Evolutionary conservation across 225 moss, liverwort and hornwort species (phyloP).

Genomic region (Polytrichum formosum): DNA sequence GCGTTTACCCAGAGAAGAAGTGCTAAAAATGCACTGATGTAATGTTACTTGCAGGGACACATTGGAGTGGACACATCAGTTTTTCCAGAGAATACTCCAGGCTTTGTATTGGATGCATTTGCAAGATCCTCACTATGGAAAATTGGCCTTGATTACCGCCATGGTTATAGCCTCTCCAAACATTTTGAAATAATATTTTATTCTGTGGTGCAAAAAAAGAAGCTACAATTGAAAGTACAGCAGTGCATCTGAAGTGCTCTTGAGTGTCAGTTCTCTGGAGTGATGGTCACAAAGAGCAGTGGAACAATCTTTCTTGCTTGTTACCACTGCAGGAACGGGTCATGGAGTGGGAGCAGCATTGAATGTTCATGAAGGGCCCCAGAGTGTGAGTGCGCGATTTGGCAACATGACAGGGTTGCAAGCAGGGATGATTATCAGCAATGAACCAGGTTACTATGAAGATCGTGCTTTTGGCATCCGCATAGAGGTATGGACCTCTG

Average conservation of each 20-base stretch:
- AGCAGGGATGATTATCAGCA: conserved; percentile 95
- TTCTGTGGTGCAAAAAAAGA: conserved; percentile 6
- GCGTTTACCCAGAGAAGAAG: no score
- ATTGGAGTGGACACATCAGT: conserved; percentile 89
- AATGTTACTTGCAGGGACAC: conserved; percentile 65
- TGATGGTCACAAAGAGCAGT: not conserved
- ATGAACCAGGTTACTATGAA: conserved; percentile 99
- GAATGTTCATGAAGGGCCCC: conserved; percentile 99
- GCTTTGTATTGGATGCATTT: conserved; percentile 94
- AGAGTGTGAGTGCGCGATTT: conserved; percentile 91
- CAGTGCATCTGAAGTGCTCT: not conserved
- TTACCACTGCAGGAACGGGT: conserved; percentile 74
- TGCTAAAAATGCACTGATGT: not conserved
- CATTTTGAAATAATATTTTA: not conserved
- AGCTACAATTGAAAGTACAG: not conserved
- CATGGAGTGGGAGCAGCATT: conserved; percentile 99
- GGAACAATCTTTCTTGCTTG: not conserved
- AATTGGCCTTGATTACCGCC: conserved; percentile 96
- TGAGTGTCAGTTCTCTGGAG: not conserved
- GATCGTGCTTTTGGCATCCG: conserved; percentile 95
- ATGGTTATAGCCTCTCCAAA: conserved; percentile 46
- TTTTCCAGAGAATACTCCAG: conserved; percentile 94
- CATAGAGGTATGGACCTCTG: conserved; percentile 64
- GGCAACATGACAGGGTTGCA: conserved; percentile 98
- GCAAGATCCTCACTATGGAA: conserved; percentile 93